A percentile compares a stretch with the other conserved stretches of the same genome.
Conservation (phyloP, 345 rosid species). For the Mallotus nudiflorus region DNA sequence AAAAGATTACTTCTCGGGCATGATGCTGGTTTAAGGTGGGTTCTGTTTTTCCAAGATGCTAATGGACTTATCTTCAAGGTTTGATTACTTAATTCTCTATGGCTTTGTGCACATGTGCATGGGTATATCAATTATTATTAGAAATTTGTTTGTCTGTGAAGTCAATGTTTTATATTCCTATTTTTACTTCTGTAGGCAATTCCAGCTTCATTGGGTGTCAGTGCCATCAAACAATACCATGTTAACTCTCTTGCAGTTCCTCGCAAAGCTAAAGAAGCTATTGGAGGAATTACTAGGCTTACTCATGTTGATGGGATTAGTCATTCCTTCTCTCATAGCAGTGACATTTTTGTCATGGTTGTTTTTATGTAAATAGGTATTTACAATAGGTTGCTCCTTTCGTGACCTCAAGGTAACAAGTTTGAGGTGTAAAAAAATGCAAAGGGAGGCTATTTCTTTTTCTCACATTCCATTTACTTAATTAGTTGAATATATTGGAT, state of each 20-base stretch:
- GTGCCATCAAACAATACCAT: slow-evolving; percentile 77
- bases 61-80: slow-evolving; percentile 99
- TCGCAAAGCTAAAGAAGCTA: slow-evolving; percentile 97
- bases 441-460: no score
- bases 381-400: no score
- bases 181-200: slow-evolving; percentile 58
- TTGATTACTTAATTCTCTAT: slow-evolving; percentile 17
- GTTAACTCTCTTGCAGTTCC: slow-evolving; percentile 98
- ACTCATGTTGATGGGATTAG: slow-evolving; percentile 88
- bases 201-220: slow-evolving; percentile 92
- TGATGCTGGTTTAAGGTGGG: slow-evolving; percentile 78
- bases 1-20: slow-evolving; percentile 48
- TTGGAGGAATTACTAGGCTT: slow-evolving; percentile 92
- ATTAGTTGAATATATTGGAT: no score
- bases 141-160: slow-evolving; percentile 5
- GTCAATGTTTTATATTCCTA: slow-evolving; percentile 2
- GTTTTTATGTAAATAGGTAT: not conserved
- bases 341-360: not conserved
- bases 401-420: no score
- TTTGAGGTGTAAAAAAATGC: no score
- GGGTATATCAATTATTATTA: not conserved
- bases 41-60: slow-evolving; percentile 94
- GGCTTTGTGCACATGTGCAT: slow-evolving; percentile 1
- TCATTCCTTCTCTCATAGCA: not conserved
- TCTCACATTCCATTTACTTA: no score